phyloP scores from a whole-genome alignment of 108 stramenopile genomes.

The Ochromonas danica region DNA sequence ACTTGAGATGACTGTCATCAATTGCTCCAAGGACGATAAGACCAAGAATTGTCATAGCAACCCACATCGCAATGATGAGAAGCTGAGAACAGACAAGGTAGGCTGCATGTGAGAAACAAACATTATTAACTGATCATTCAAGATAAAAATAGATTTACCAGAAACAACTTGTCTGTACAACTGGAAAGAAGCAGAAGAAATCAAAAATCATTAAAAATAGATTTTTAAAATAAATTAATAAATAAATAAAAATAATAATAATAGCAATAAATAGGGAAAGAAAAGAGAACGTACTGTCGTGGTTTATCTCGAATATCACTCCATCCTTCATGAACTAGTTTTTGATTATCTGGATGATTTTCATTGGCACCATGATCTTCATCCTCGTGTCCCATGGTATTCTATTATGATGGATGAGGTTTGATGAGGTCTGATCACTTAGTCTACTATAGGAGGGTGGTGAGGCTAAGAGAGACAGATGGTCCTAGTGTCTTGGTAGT shows the following conservation, averaged over 20 bases:
- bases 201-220: no score
- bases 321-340: conserved; percentile 27
- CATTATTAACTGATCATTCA: not conserved
- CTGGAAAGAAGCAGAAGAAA: no score
- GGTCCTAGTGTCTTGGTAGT: no score
- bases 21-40: conserved; percentile 50
- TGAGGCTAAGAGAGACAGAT: no score
- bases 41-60: conserved; percentile 55
- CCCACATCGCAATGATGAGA: conserved; percentile 48
- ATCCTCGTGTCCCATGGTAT: no score
- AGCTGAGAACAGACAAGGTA: no score
- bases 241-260: conserved; percentile 32
- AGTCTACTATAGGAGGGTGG: no score
- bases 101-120: not conserved
- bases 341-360: conserved; percentile 45
- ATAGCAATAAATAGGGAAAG: not conserved
- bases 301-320: not conserved
- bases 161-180: not conserved
- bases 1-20: conserved; percentile 12
- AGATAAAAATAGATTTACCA: conserved; percentile 47
- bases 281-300: not conserved
- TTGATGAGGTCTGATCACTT: no score
- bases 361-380: conserved; percentile 38
- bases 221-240: no score
- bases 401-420: no score